Evolutionary conservation across 257 asterid genomes (phyloP).

Genomic region (Nicotiana attenuata): DNA sequence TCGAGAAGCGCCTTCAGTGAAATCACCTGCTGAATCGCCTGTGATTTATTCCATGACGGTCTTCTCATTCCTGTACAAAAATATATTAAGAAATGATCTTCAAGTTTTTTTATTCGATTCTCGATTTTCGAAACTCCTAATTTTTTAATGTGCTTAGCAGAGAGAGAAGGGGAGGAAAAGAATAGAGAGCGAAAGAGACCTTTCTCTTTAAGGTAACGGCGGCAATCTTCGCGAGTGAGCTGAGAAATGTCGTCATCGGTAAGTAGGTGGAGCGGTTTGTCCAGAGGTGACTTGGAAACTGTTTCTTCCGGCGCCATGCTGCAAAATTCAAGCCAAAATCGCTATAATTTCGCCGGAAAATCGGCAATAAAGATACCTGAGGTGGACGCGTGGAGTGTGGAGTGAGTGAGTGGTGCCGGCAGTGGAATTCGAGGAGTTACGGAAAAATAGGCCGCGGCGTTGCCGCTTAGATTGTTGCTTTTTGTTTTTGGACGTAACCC

Average conservation of each 20-base stretch:
- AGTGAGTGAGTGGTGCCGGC: slow-evolving; percentile 16
- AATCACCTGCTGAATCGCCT: slow-evolving; percentile 98
- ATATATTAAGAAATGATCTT: neutral
- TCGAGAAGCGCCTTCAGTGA: slow-evolving; percentile 85
- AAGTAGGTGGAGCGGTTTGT: slow-evolving; percentile 80
- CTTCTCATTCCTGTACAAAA: slow-evolving; percentile 79
- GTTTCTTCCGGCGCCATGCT: slow-evolving; percentile 49
- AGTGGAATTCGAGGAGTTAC: slow-evolving; percentile 22
- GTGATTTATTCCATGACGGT: slow-evolving; percentile 99
- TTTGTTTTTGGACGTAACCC: slow-evolving; percentile 5
- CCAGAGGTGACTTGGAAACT: slow-evolving; percentile 64
- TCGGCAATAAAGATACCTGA: neutral
- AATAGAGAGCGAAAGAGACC: slow-evolving; percentile 20
- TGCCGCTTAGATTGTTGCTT: slow-evolving; percentile 35
- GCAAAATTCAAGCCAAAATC: slow-evolving; percentile 29
- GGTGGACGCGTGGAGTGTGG: neutral
- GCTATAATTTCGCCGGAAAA: slow-evolving; percentile 19
- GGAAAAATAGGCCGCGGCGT: slow-evolving; percentile 49
- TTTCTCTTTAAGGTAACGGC: slow-evolving; percentile 91
- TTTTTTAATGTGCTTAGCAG: neutral
- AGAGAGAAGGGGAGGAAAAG: too few relatives aligned
- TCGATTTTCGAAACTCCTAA: neutral
- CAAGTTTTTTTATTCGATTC: slow-evolving; percentile 13
- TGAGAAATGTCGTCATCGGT: slow-evolving; percentile 99
- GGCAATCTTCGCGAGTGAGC: slow-evolving; percentile 98